A percentile compares a stretch with the other conserved stretches of the same genome.
phyloP scores from a whole-genome alignment of 192 early-diverging fungal genomes.

The Mortierella antarctica region DNA sequence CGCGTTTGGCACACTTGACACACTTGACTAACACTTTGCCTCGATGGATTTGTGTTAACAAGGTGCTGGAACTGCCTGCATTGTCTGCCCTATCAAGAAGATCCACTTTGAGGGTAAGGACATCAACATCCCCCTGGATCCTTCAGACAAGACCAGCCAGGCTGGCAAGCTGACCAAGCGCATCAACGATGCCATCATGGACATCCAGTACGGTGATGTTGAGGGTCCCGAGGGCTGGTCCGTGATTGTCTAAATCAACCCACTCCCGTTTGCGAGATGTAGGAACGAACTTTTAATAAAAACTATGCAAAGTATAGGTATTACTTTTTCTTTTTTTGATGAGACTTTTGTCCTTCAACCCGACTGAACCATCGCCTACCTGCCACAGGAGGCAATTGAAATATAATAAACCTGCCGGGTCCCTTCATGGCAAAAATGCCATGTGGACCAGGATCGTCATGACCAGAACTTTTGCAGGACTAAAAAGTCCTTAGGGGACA shows the following conservation, averaged over 20 bases:
- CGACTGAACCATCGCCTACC: too few relatives aligned
- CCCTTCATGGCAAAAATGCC: too few relatives aligned
- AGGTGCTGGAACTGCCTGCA: constrained; percentile 91
- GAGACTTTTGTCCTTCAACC: too few relatives aligned
- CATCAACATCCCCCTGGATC: constrained; percentile 88
- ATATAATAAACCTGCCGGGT: too few relatives aligned
- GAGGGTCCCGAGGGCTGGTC: constrained; percentile 84
- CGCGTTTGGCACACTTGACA: too few relatives aligned
- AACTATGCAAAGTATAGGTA: too few relatives aligned
- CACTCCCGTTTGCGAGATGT: background rate
- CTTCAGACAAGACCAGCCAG: constrained; percentile 76
- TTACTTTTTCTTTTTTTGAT: too few relatives aligned
- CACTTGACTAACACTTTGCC: background rate
- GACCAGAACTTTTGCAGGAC: too few relatives aligned
- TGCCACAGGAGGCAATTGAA: too few relatives aligned
- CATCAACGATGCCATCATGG: constrained; percentile 87
- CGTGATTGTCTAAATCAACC: constrained; percentile 72
- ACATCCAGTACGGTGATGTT: constrained; percentile 94
- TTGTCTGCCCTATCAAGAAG: constrained; percentile 91
- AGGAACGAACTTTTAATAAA: too few relatives aligned
- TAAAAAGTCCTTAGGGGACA: too few relatives aligned
- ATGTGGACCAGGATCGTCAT: too few relatives aligned
- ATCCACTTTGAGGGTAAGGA: constrained; percentile 85
- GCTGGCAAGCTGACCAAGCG: constrained; percentile 88
- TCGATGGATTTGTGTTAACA: background rate